Base-by-base conservation (phyloP, 75 land plant species). In the Pinus tabuliformis region DNA sequence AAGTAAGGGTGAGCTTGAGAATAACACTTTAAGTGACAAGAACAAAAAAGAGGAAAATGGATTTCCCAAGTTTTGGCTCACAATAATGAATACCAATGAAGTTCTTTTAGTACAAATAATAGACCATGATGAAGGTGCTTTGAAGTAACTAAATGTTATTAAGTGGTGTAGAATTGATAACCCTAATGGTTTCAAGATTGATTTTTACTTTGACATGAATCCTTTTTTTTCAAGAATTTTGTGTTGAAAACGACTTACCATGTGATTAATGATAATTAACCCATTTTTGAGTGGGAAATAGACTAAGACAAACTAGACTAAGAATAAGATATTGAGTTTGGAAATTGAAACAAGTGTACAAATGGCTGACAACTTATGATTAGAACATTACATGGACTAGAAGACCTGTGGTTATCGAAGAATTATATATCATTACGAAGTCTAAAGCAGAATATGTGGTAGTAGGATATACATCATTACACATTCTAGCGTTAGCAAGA, bases 201-300 rank as follows among this genome's bases (percentile, higher is more conserved):
- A 97, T 36, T 95, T 97, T 78, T 87, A 79, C 20, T 97, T 97
- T 78, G 91, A 92, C 62, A 37, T 87, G 30, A 97, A 97, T 74
- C 95, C 99, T 56, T 97, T 86, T 76, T 97, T 97, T 26, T 26
- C 77, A 95, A 91, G 75, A 91, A 97, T 58, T 72, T 91, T 64
- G 84, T 91, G 88, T 77, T 97, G 81, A 89, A 88, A 24, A 97
- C 95, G 83, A 95, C 96, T 15, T 97, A 97, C 73, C 95, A 97
- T 81, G 95, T 97, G 99, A 90, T 95, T 78, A 98, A 97, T 79
- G 99, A 97, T 28, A 98, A 97, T 68, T 98, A 97, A 66, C 99
- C 99, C 7, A 92, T 97, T 83, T 75, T 97, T 57, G 99, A 95
- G 85, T 89, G 94, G 72, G 99, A 98, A 63, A 91, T 95, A n/a